Evolutionary conservation across 225 moss, liverwort and hornwort species (phyloP).

Genomic region (Pseudisothecium myosuroides): DNA sequence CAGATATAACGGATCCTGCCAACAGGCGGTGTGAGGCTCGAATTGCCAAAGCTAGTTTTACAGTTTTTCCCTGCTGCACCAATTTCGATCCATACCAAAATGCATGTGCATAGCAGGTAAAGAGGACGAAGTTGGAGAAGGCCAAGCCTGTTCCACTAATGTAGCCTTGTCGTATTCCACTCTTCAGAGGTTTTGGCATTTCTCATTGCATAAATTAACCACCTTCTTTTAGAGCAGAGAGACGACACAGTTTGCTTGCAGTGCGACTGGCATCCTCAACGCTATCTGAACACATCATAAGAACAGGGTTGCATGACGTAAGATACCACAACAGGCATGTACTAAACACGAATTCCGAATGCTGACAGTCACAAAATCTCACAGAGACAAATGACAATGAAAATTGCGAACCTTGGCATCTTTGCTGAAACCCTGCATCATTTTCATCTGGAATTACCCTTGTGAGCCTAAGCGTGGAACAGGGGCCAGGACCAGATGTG

Average conservation of each 20-base stretch:
- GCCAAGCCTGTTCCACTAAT: slow-evolving; percentile 39
- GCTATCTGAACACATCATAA: slow-evolving; percentile 7
- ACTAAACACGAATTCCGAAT: not conserved
- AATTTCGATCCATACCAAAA: slow-evolving; percentile 7
- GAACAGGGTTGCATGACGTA: not conserved
- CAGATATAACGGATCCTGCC: no score
- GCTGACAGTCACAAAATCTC: not conserved
- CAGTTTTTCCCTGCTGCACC: not conserved
- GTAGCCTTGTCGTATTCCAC: slow-evolving; percentile 11
- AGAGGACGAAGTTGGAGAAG: slow-evolving; percentile 33
- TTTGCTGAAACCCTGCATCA: no score
- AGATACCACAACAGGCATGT: not conserved
- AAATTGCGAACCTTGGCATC: no score
- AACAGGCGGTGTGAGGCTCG: not conserved
- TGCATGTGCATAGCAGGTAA: slow-evolving; percentile 22
- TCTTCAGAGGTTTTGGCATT: slow-evolving; percentile 18
- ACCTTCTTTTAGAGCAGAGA: slow-evolving; percentile 41
- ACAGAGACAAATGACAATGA: no score
- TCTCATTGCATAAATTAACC: not conserved
- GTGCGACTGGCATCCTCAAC: slow-evolving; percentile 29
- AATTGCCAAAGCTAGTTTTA: slow-evolving; percentile 12
- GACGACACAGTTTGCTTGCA: not conserved
- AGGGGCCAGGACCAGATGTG: no score
- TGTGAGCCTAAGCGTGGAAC: no score
- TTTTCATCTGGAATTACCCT: no score